phyloP scores from a whole-genome alignment of 1,139 yeast genomes.

The Magnusiomyces sp. region DNA sequence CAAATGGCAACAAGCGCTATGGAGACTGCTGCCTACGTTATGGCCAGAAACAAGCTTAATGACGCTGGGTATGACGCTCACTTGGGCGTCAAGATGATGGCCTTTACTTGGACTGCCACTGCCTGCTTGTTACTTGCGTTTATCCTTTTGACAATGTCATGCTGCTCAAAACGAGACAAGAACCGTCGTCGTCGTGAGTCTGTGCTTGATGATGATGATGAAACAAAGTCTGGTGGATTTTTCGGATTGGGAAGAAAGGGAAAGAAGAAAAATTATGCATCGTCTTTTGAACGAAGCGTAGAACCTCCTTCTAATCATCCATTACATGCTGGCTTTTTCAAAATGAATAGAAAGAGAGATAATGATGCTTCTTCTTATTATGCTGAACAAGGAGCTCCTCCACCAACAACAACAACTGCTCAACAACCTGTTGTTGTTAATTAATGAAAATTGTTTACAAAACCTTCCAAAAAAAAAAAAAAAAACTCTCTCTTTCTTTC shows the following conservation, averaged over 20 bases:
- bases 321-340: neutral
- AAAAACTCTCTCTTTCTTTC: too few relatives aligned
- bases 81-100: constrained; percentile 53
- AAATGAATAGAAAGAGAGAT: neutral
- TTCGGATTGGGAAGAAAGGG: constrained; percentile 7
- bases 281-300: constrained; percentile 12
- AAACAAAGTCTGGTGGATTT: constrained; percentile 6
- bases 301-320: neutral
- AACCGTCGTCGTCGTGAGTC: constrained; percentile 3
- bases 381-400: constrained; percentile 1
- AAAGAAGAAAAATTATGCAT: constrained; percentile 6
- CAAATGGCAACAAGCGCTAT: constrained; percentile 47
- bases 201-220: neutral
- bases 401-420: too few relatives aligned
- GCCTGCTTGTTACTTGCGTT: constrained; percentile 37
- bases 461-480: too few relatives aligned
- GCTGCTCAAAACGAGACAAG: constrained; percentile 25
- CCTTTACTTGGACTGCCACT: constrained; percentile 56
- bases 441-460: too few relatives aligned
- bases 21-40: constrained; percentile 56
- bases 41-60: constrained; percentile 50
- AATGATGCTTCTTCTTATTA: constrained; percentile 1
- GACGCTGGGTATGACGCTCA: constrained; percentile 40
- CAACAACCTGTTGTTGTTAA: too few relatives aligned
- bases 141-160: constrained; percentile 22